Conservation (phyloP, 2,329 filamentous ascomycete genomes). For the Pestalotiopsis sp. region DNA sequence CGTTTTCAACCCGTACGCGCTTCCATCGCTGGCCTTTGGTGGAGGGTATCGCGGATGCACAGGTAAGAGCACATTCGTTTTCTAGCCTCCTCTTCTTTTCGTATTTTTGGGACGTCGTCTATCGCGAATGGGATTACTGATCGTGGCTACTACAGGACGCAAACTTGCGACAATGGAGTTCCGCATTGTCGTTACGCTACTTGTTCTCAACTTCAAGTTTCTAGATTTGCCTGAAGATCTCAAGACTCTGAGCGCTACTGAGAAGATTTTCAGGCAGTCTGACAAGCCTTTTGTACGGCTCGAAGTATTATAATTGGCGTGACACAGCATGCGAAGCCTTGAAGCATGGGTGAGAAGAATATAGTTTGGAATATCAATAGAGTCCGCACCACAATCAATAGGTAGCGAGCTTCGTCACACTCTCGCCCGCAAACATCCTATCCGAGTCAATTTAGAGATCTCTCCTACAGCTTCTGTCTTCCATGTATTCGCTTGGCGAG, state of each 20-base stretch:
- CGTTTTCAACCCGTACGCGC: background rate
- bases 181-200: constrained; percentile 17
- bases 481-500: too few relatives aligned
- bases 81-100: background rate
- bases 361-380: too few relatives aligned
- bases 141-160: constrained; percentile 13
- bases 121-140: background rate
- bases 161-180: constrained; percentile 22
- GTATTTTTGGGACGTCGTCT: too few relatives aligned
- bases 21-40: background rate
- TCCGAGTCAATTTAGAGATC: too few relatives aligned
- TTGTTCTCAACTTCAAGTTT: constrained; percentile 21
- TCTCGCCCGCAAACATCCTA: too few relatives aligned
- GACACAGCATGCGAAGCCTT: too few relatives aligned
- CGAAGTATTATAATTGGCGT: background rate
- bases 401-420: too few relatives aligned
- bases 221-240: constrained; percentile 16
- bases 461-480: too few relatives aligned
- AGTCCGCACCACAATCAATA: too few relatives aligned
- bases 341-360: too few relatives aligned
- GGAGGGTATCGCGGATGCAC: background rate
- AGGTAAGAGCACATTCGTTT: background rate
- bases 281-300: background rate
- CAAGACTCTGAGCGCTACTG: constrained; percentile 9
- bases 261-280: background rate